Base-by-base conservation (phyloP, 352 stramenopile genomes). In the Pythium dissotocum region DNA sequence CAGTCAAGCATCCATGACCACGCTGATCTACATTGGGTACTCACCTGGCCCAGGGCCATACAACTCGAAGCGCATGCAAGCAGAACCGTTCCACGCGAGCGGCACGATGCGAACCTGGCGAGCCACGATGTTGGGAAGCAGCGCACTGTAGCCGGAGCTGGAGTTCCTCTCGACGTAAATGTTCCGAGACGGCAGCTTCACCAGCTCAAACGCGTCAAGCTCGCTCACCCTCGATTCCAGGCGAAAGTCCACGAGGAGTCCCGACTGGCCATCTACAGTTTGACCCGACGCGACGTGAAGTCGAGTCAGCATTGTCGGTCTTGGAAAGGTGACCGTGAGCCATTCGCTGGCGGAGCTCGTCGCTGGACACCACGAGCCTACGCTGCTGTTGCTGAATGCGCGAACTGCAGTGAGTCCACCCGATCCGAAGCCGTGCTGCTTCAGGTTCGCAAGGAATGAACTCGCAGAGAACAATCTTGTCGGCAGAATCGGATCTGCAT, bases 1-100 rank as follows among this genome's bases (percentile, higher is more conserved):
- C 24, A 55, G 26, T 3, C 8, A 8, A 49, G 4, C 35, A 49
- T 51, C 14, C 46, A 51, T 14, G 2, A 38, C 21, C 56, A 40
- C 21, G 8, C 21, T 0, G 12, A 26, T 4, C 14, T 28, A 28
- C 0, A 36, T 36, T 30, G 16, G 12, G 36, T 13, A 48, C 35
- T 33, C 78, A 88, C 79, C 73, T 72, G 68, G 59, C 35, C 74
- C 72, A n/a, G 71, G 76, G 9, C 81, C 76, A 21, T 73, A 82
- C 0, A 86, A 16, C 49, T 89, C 81, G n/a, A 89, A 38, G 1
- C 56, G 72, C 24, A 89, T 28, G 61, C 81, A 89, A 4, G 66
- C 30, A 6, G 55, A 65, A 9, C 77, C 79, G 2, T 36, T 44
- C 77, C 78, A 89, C 9, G n/a, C 54, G 0, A 70, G 58, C 0